Percentiles rank a stretch among this genome's conserved stretches.
phyloP scores from a whole-genome alignment of 441 rosid species.

The Dalechampia spathulata region DNA sequence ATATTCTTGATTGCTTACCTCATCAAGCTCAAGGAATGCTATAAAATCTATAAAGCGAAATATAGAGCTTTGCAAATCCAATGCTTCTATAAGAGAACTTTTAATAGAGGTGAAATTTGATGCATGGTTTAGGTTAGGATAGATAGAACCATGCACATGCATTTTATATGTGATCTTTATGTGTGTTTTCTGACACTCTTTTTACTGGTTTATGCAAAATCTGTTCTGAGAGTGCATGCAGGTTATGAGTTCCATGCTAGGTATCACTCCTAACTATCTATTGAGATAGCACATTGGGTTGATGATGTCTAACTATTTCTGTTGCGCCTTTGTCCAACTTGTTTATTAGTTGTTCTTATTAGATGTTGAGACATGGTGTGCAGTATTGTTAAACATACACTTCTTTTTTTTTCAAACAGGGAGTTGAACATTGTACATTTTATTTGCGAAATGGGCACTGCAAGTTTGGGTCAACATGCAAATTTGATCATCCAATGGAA shows the following conservation, averaged over 20 bases:
- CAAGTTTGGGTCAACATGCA: conserved; percentile 82
- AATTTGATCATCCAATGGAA: conserved; percentile 74
- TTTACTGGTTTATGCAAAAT: neutral
- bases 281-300: neutral
- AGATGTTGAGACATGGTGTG: conserved; percentile 1
- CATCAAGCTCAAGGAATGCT: too few species aligned
- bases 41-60: too few species aligned
- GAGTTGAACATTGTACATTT: conserved; percentile 62
- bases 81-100: neutral
- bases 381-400: neutral
- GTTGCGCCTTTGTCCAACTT: neutral
- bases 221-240: neutral
- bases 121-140: neutral
- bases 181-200: neutral
- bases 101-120: neutral
- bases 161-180: too few species aligned
- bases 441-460: conserved; percentile 81
- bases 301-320: too few species aligned
- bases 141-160: neutral
- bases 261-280: neutral
- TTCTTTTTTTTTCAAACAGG: conserved; percentile 30
- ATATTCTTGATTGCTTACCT: neutral
- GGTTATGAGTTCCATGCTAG: neutral
- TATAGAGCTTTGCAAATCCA: neutral
- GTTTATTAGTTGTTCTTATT: neutral